Conservation (phyloP, 2,329 filamentous ascomycete species). For the Coniochaeta hoffmannii region DNA sequence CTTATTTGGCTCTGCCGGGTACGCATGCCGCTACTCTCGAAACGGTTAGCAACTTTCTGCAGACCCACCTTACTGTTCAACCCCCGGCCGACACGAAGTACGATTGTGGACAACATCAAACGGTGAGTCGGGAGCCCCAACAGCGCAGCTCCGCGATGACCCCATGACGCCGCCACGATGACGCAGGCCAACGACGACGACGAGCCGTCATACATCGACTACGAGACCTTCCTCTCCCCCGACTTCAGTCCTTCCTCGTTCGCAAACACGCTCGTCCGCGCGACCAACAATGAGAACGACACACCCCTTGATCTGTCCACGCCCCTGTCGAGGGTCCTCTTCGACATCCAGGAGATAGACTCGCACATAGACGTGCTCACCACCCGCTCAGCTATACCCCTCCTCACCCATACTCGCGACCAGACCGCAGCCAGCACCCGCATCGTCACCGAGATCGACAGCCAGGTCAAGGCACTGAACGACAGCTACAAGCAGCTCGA, state of each 20-base stretch:
- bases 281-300: slow-evolving; percentile 89
- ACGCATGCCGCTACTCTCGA: neutral
- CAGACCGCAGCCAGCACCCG: slow-evolving; percentile 66
- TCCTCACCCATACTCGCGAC: slow-evolving; percentile 69
- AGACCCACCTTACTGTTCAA: neutral
- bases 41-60: too few species aligned
- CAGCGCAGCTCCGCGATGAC: neutral
- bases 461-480: slow-evolving; percentile 72
- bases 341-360: slow-evolving; percentile 95
- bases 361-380: slow-evolving; percentile 89
- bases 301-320: slow-evolving; percentile 88
- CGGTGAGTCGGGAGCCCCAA: too few species aligned
- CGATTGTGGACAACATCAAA: neutral
- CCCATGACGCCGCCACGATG: slow-evolving; percentile 15
- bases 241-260: slow-evolving; percentile 75
- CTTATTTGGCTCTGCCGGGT: neutral
- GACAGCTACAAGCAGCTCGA: slow-evolving; percentile 81
- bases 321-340: slow-evolving; percentile 84
- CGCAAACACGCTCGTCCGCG: slow-evolving; percentile 80
- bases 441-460: slow-evolving; percentile 70
- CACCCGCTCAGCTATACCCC: slow-evolving; percentile 71
- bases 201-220: slow-evolving; percentile 87
- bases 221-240: slow-evolving; percentile 81
- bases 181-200: slow-evolving; percentile 32
- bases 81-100: neutral